phyloP scores from a whole-genome alignment of 2,329 filamentous ascomycete species.

The Penicillium nordicum region DNA sequence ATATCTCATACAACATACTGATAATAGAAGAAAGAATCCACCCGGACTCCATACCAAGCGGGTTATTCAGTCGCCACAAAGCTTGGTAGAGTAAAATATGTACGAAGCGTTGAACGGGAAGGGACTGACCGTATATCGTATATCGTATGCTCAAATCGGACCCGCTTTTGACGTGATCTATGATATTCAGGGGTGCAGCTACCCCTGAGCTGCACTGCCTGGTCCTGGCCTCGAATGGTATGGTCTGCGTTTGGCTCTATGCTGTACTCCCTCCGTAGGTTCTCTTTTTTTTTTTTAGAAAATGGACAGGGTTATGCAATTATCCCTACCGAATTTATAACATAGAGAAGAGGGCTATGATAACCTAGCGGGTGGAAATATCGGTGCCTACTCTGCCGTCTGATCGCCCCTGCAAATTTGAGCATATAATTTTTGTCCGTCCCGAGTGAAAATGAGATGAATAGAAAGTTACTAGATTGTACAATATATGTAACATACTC shows the following conservation, averaged over 20 bases:
- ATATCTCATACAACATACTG: neutral
- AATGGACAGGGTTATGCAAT: neutral
- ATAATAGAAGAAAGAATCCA: neutral
- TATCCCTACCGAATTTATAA: no score
- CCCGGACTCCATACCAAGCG: neutral
- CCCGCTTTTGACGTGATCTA: slow-evolving; percentile 1
- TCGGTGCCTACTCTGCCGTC: neutral
- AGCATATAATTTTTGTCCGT: neutral
- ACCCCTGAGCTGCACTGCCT: neutral
- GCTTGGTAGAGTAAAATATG: neutral
- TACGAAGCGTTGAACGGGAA: neutral
- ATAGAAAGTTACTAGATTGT: neutral
- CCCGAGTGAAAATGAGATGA: neutral
- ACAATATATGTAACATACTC: neutral
- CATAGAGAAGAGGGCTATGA: no score
- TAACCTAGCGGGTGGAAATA: neutral
- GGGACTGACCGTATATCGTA: neutral
- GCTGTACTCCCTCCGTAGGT: neutral
- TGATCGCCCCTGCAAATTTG: neutral
- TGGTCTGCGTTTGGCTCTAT: neutral
- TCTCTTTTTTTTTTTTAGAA: no score
- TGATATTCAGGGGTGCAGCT: slow-evolving; percentile 1
- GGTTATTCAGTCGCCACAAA: neutral
- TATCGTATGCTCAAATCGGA: neutral
- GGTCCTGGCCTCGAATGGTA: neutral